Evolutionary conservation across 1,284 basidiomycete species (phyloP).

Genomic region (Filobasidium uniguttulatum): DNA sequence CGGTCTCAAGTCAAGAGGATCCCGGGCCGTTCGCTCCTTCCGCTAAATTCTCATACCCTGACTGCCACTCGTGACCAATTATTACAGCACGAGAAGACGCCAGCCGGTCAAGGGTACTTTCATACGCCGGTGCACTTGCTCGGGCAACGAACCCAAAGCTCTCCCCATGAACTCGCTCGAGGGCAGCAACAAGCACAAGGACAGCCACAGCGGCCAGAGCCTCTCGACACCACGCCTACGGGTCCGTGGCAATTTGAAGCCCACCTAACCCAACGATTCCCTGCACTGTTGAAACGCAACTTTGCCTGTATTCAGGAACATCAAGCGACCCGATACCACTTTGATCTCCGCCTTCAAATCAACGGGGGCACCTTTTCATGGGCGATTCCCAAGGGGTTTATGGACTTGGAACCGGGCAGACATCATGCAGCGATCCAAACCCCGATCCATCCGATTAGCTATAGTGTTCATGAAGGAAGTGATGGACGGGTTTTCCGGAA

Average conservation of each 20-base stretch:
- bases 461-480: constrained; percentile 10
- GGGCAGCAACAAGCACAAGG: no score
- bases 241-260: constrained; percentile 10
- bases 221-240: not conserved
- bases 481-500: constrained; percentile 10
- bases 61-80: not conserved
- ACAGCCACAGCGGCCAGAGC: no score
- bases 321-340: constrained; percentile 9
- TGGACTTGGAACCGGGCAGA: constrained; percentile 5
- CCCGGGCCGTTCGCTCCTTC: no score
- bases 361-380: constrained; percentile 8
- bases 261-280: constrained; percentile 1
- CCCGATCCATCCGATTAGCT: constrained; percentile 4
- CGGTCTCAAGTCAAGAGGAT: no score
- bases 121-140: not conserved
- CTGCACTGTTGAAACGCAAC: constrained; percentile 5
- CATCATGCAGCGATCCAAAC: constrained; percentile 11
- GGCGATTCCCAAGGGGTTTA: constrained; percentile 11
- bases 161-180: no score
- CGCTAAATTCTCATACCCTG: no score
- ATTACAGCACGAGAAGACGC: not conserved
- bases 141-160: no score
- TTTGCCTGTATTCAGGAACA: constrained; percentile 12
- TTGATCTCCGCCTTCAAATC: constrained; percentile 6
- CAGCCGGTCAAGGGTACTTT: not conserved